phyloP scores from a whole-genome alignment of 257 asterid genomes.

The Solanum clarkiae region DNA sequence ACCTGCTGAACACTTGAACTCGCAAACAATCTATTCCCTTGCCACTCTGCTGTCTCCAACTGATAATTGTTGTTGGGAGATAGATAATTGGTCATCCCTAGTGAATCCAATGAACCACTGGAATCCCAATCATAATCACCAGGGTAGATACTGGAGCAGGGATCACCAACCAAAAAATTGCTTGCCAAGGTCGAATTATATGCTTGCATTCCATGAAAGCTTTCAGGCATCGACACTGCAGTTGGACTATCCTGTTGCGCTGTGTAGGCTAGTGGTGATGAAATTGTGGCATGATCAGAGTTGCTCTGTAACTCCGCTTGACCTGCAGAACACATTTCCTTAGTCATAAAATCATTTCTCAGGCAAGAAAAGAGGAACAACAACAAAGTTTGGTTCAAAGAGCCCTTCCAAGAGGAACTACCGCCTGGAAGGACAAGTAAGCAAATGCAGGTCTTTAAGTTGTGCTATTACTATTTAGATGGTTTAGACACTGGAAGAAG shows the following conservation, averaged over 20 bases:
- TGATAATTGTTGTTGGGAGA: slow-evolving; percentile 22
- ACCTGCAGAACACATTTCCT: slow-evolving; percentile 11
- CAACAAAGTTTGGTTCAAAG: not conserved
- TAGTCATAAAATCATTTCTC: not conserved
- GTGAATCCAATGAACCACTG: slow-evolving; percentile 13
- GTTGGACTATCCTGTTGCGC: slow-evolving; percentile 19
- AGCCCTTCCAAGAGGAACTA: not conserved
- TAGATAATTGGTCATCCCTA: slow-evolving; percentile 19
- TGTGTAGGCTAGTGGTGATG: slow-evolving; percentile 14
- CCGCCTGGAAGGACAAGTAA: not conserved
- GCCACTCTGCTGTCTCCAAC: slow-evolving; percentile 29
- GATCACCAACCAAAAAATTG: slow-evolving; percentile 22
- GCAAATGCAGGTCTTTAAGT: not conserved
- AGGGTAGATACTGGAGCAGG: slow-evolving; percentile 22
- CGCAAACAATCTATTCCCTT: slow-evolving; percentile 22
- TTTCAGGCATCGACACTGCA: slow-evolving; percentile 23
- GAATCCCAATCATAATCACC: slow-evolving; percentile 19
- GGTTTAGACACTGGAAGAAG: not conserved
- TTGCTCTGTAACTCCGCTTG: slow-evolving; percentile 22
- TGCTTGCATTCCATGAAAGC: slow-evolving; percentile 24
- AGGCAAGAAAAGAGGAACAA: not conserved
- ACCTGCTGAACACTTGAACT: slow-evolving; percentile 20
- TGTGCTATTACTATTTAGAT: not conserved
- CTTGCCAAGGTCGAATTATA: slow-evolving; percentile 22
- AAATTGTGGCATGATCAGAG: slow-evolving; percentile 12